Evolutionary conservation across 306 rosid genomes (phyloP), one percentile per base, ranked within the genome.

Genomic region (Myrica gale): DNA sequence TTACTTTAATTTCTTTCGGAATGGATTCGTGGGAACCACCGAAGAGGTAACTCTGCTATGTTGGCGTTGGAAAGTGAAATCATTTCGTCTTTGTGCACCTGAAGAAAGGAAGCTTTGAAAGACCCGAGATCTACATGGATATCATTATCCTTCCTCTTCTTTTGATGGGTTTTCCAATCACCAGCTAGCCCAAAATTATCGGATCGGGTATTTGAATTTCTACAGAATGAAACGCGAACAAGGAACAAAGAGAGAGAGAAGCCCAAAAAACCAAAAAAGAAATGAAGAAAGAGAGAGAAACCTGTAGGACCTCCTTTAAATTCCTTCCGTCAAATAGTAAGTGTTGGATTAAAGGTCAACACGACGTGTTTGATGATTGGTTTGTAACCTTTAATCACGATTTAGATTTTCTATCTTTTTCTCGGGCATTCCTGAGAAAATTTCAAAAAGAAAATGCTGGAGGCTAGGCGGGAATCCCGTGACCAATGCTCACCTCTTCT

Each of bases 381-480:
- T n/a, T n/a, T 7, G 9, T 50, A 5, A 66, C 16, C 15, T 9
- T n/a, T 50, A 52, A 6, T 17, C 0, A 12, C n/a, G 26, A n/a
- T 55, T 53, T 5, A 6, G 63, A 19, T 9, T 7, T 39, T 3
- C 16, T 39, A n/a, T 39, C 43, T 15, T 10, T 57, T 26, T 10
- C 12, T 41, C 12, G 32, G 2, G 19, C 16, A n/a, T 17, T 1
- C 15, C 4, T 20, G 8, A 5, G 9, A 23, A 70, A 69, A 74
- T 19, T 42, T 46, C 11, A 46, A 46, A 26, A 58, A 19, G 37
- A 61, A 76, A 75, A 0, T 6, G 80, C 75, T 75, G 82, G 80
- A 82, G 78, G 37, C 43, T 44, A 20, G 60, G 87, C 81, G 81
- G 82, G 85, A 83, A 81, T 77, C 79, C 62, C 84, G 88, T 77